Base-by-base conservation (phyloP, 2,329 filamentous ascomycete species). In the Diaporthe amygdali region DNA sequence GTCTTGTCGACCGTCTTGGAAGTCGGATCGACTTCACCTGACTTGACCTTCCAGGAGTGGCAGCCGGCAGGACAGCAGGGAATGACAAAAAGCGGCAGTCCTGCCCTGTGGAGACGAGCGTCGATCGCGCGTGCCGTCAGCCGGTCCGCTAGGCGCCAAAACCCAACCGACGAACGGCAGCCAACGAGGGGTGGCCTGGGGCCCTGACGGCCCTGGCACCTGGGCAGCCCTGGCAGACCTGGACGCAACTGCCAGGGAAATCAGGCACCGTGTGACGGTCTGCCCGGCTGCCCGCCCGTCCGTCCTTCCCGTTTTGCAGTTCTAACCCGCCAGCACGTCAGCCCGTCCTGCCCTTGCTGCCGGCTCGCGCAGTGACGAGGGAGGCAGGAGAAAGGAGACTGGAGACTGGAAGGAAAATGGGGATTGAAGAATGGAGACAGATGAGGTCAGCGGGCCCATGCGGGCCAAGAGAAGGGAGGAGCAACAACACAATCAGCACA, bases 91-190 rank as follows among this genome's bases (percentile, higher is more conserved):
- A 61, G 55, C 30, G 37, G 3, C 37, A 14, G 5, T 39, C 37
- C 37, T 14, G 37, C 37, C 37, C 37, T 39, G 37, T 64, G 59
- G 59, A 17, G 59, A 64, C 44, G 41, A 8, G 27, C 59, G 59
- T 30, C 59, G 59, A 64, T 64, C 59, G 44, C 44, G 44, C 46
- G 56, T 64, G 59, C 59, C 59, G 59, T 64, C 59, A 64, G 59
- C 59, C 59, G 59, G 59, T 64, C 59, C 59, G 59, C 59, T 63
- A 27, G 59, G 41, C 59, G 59, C 59, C 59, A 64, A 49, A 63
- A 25, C 14, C 44, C 49, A 15, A 32, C 49, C 49, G 27, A 17
- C 44, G 2, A n/a, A 15, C 56, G 55, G 55, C 56, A 63, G 27
- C 56, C 56, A 63, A 46, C 47, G 47, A 51, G 47, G 22, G 47